Conservation (phyloP, 2,329 filamentous ascomycete species). For the Penicillium olsonii region DNA sequence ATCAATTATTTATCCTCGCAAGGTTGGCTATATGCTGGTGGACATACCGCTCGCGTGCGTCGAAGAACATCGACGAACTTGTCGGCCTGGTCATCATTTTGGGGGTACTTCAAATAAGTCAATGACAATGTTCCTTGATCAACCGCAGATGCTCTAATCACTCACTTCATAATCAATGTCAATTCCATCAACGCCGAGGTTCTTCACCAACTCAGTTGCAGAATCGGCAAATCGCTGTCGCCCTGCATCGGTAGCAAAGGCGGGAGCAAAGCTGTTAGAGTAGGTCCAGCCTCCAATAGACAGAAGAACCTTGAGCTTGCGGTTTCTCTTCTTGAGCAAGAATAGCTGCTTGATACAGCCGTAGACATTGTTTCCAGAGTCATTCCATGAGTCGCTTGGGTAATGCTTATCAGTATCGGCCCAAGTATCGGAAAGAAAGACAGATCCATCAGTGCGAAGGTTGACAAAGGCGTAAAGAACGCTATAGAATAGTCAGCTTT, state of each 20-base stretch:
- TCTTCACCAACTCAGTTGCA: slow-evolving; percentile 72
- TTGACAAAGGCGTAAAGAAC: slow-evolving; percentile 92
- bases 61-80: slow-evolving; percentile 39
- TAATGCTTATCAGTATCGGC: slow-evolving; percentile 72
- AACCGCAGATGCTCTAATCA: neutral
- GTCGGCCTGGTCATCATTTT: slow-evolving; percentile 33
- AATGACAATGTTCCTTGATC: neutral
- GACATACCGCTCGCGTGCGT: slow-evolving; percentile 32
- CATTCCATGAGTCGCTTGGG: slow-evolving; percentile 65
- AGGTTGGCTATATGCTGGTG: neutral
- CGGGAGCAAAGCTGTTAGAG: slow-evolving; percentile 71
- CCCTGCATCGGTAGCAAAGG: slow-evolving; percentile 61
- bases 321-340: slow-evolving; percentile 72
- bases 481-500: slow-evolving; percentile 2
- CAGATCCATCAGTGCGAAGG: slow-evolving; percentile 77
- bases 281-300: slow-evolving; percentile 83
- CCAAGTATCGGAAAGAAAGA: slow-evolving; percentile 70
- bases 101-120: slow-evolving; percentile 29
- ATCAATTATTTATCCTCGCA: neutral
- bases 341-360: slow-evolving; percentile 77
- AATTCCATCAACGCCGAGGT: slow-evolving; percentile 66
- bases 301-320: slow-evolving; percentile 76
- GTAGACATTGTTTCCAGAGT: slow-evolving; percentile 70
- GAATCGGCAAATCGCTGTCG: slow-evolving; percentile 66
- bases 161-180: slow-evolving; percentile 48